phyloP scores from a whole-genome alignment of 345 rosid species.

The Boechera retrofracta region DNA sequence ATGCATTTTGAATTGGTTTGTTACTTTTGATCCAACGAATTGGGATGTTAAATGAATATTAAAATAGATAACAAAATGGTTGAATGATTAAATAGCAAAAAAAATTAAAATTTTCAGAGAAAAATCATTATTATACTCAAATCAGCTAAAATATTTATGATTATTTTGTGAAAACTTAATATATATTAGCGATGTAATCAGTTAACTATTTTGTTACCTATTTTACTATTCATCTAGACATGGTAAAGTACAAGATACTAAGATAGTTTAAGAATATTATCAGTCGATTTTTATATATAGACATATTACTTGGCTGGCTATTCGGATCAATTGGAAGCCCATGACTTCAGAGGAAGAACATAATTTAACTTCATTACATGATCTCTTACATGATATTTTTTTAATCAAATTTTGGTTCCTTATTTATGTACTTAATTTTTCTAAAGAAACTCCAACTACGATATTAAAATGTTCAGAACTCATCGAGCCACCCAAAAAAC shows the following conservation, averaged over 20 bases:
- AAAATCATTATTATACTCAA: too few relatives aligned
- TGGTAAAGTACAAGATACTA: not conserved
- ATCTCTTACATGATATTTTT: not conserved
- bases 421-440: not conserved
- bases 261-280: not conserved
- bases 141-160: too few relatives aligned
- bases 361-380: slow-evolving; percentile 17
- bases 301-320: slow-evolving; percentile 24
- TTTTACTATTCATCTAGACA: too few relatives aligned
- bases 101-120: too few relatives aligned
- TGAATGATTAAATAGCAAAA: too few relatives aligned
- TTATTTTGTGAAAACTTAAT: too few relatives aligned
- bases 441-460: not conserved
- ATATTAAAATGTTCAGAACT: slow-evolving; percentile 16
- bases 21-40: too few relatives aligned
- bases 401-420: not conserved
- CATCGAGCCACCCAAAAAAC: slow-evolving; percentile 35
- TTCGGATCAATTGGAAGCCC: slow-evolving; percentile 16
- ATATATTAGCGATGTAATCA: too few relatives aligned
- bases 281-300: not conserved
- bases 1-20: too few relatives aligned
- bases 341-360: not conserved
- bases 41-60: too few relatives aligned
- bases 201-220: too few relatives aligned
- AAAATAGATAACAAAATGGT: too few relatives aligned